Conservation (phyloP, 1,284 basidiomycete genomes). For the Leucoagaricus sp. region DNA sequence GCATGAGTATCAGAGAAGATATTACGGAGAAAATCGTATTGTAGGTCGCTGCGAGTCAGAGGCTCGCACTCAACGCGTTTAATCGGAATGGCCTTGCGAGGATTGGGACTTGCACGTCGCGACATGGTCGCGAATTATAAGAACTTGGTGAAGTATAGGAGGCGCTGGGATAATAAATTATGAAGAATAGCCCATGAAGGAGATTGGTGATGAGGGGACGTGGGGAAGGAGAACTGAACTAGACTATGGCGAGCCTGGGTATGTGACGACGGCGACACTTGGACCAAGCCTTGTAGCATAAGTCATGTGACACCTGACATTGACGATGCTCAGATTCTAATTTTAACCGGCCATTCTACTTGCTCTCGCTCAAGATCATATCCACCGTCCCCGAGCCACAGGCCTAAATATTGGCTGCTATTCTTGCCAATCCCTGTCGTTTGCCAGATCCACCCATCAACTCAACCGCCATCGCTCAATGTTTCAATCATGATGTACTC, state of each 20-base stretch:
- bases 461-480: background rate
- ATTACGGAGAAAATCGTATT: conserved; percentile 71
- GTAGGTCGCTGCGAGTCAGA: conserved; percentile 66
- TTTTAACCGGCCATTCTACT: too few species aligned
- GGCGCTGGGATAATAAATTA: conserved; percentile 2
- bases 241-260: background rate
- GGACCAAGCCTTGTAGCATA: background rate
- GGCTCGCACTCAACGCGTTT: conserved; percentile 65
- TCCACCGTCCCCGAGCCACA: background rate
- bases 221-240: background rate
- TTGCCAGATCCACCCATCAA: background rate
- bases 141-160: background rate
- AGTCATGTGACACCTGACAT: background rate
- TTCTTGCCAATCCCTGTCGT: background rate
- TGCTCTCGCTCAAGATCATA: too few species aligned
- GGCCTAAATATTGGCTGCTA: background rate
- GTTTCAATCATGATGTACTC: background rate
- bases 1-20: conserved; percentile 61
- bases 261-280: background rate
- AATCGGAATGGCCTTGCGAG: conserved; percentile 39
- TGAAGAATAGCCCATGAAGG: background rate
- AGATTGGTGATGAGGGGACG: background rate
- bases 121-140: conserved; percentile 20
- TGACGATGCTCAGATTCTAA: too few species aligned
- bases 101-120: conserved; percentile 35